Percentiles rank a stretch among this genome's conserved stretches.
These are phyloP conservation scores for Stenocarpella maydis DNA, from an alignment of 2,329 filamentous ascomycete genomes.

Conservation along the genomic window DNA sequence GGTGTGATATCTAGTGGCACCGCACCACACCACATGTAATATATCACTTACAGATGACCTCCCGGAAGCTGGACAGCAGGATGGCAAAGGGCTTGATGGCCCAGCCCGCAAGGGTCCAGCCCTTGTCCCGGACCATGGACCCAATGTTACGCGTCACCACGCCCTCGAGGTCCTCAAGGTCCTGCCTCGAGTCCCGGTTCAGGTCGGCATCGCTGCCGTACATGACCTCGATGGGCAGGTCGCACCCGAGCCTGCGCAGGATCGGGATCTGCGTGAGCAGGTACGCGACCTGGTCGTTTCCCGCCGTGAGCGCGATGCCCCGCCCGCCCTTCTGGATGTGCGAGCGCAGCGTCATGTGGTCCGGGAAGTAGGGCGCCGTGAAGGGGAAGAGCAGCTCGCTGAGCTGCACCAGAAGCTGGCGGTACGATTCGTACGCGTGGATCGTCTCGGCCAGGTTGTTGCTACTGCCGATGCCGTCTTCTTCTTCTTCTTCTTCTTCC, in stretches of 20 bases:
- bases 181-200: slow-evolving; percentile 49
- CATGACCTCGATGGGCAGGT: slow-evolving; percentile 50
- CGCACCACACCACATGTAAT: background rate
- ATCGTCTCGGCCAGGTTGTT: slow-evolving; percentile 44
- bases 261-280: slow-evolving; percentile 52
- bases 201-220: slow-evolving; percentile 54
- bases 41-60: slow-evolving; percentile 46
- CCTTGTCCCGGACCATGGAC: slow-evolving; percentile 53
- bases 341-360: slow-evolving; percentile 53
- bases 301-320: slow-evolving; percentile 54
- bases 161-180: slow-evolving; percentile 51
- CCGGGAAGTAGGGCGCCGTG: slow-evolving; percentile 51
- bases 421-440: slow-evolving; percentile 52
- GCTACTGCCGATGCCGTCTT: slow-evolving; percentile 29
- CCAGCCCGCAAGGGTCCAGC: slow-evolving; percentile 55
- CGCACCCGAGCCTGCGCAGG: slow-evolving; percentile 48
- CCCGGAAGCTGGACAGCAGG: slow-evolving; percentile 54
- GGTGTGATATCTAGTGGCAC: background rate
- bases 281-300: slow-evolving; percentile 52
- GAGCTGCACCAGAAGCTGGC: slow-evolving; percentile 49
- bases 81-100: slow-evolving; percentile 57
- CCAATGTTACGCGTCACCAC: slow-evolving; percentile 54
- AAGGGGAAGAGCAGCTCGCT: slow-evolving; percentile 49
- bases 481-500: slow-evolving; percentile 26
- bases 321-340: slow-evolving; percentile 51